phyloP scores from a whole-genome alignment of 805 yeast species.

The Ogataea dorogensis region DNA sequence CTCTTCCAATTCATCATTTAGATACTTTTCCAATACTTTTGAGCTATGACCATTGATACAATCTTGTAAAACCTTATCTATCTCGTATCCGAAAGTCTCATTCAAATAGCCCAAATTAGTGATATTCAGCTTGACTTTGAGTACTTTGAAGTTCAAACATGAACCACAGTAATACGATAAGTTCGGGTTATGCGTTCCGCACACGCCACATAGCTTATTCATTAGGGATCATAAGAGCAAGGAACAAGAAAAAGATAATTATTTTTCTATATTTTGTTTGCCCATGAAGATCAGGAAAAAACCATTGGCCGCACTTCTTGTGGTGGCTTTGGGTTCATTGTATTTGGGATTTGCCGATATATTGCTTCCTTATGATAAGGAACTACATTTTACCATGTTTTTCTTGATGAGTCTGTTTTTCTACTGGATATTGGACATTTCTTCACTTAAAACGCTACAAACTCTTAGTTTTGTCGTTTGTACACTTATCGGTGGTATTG shows the following conservation, averaged over 20 bases:
- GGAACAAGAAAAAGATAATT: conserved; percentile 4
- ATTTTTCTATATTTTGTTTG: not conserved
- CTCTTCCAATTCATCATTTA: conserved; percentile 8
- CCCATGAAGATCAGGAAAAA: conserved; percentile 8
- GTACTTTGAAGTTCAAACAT: conserved; percentile 28
- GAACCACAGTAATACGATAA: conserved; percentile 24
- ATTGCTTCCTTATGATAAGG: conserved; percentile 46
- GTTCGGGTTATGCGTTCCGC: conserved; percentile 7
- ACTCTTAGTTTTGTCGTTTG: conserved; percentile 39
- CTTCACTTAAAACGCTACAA: conserved; percentile 33
- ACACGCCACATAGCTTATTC: conserved; percentile 22
- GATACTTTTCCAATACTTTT: conserved; percentile 16
- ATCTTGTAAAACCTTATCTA: conserved; percentile 24
- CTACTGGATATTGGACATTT: conserved; percentile 44
- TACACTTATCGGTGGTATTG: conserved; percentile 43
- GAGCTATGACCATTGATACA: conserved; percentile 28
- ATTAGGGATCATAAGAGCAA: conserved; percentile 4
- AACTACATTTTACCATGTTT: conserved; percentile 46
- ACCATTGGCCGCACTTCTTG: conserved; percentile 1
- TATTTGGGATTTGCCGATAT: conserved; percentile 54
- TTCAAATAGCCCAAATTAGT: conserved; percentile 23
- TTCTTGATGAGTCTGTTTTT: conserved; percentile 45
- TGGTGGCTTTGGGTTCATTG: conserved; percentile 16
- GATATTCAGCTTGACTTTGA: conserved; percentile 24
- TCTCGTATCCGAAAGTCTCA: conserved; percentile 19